These are phyloP conservation scores for Draba incana DNA, from an alignment of 345 rosid species.

Conservation along the genomic window DNA sequence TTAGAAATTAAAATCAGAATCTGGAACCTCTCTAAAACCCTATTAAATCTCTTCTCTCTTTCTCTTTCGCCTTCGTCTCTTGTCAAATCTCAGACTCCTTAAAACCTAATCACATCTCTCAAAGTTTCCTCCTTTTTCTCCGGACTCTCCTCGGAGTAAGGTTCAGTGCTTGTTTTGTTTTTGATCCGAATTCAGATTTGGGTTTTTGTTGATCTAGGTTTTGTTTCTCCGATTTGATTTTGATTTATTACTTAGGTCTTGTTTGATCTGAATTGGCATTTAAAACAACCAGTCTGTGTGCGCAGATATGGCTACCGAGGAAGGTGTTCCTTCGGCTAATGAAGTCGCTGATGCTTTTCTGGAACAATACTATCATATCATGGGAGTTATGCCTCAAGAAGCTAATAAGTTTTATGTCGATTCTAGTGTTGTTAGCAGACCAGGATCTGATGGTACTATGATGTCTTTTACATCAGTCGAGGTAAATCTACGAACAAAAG, in stretches of 20 bases:
- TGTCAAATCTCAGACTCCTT: too few species aligned
- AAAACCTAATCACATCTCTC: too few species aligned
- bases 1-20: too few species aligned
- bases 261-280: constrained; percentile 7
- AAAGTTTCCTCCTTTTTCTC: too few species aligned
- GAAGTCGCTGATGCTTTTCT: constrained; percentile 31
- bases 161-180: too few species aligned
- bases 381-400: background rate
- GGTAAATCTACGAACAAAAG: constrained; percentile 33
- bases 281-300: background rate
- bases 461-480: constrained; percentile 34
- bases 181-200: constrained; percentile 18
- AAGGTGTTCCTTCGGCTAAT: constrained; percentile 26
- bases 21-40: too few species aligned
- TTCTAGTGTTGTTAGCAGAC: constrained; percentile 35
- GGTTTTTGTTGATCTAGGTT: constrained; percentile 30
- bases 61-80: too few species aligned
- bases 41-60: too few species aligned
- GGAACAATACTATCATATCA: constrained; percentile 19
- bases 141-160: too few species aligned
- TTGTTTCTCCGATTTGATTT: background rate
- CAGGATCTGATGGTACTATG: constrained; percentile 40
- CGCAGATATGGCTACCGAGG: constrained; percentile 45
- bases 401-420: constrained; percentile 32
- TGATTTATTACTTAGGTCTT: constrained; percentile 11